Evolutionary conservation across 148 eudicot genomes (phyloP), one percentile per base, ranked within the genome.

Genomic region (Cornus florida): DNA sequence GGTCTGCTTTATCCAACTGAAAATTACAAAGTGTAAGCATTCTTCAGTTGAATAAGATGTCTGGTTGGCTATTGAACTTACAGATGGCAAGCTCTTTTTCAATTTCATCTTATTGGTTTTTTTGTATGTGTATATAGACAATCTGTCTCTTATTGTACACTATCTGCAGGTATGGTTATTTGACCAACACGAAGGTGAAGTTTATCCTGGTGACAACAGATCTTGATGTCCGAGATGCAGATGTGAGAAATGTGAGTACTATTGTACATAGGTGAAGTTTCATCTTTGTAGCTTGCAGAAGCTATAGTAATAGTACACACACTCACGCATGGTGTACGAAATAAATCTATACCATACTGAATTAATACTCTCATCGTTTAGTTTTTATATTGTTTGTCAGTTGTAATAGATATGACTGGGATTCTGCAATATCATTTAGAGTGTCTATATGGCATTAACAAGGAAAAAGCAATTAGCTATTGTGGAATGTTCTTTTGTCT

Each of bases 101-200:
- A n/a, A 48, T 32, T 20, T 12, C 48, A 20, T 28, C 5, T 60
- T 28, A 43, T 43, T 64, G 22, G 19, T 72, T 71, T 62, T 13
- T 20, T 76, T 33, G 14, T 59, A 43, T 78, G 16, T 11, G 70
- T 2, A 4, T 74, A n/a, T 74, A 70, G 67, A 41, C 16, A 77
- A 77, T 23, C 60, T 16, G 77, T 39, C 67, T 73, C 48, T 43
- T 43, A 38, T 9, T 57, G 50, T 65, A 33, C 73, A 56, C 32
- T 74, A 74, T 84, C 33, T 78, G 82, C 87, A 96, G 98, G 82
- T 96, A 93, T 84, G 99, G 99, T 76, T 96, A 92, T 86, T 83
- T 96, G 86, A 96, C 99, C 65, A 94, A 93, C 71, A 96, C 98
- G 22, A 96, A 96, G 86, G 98, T 92, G 82, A 96, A 96, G 78